phyloP scores from a whole-genome alignment of 2,329 filamentous ascomycete genomes.

The Trichoderma hamatum region DNA sequence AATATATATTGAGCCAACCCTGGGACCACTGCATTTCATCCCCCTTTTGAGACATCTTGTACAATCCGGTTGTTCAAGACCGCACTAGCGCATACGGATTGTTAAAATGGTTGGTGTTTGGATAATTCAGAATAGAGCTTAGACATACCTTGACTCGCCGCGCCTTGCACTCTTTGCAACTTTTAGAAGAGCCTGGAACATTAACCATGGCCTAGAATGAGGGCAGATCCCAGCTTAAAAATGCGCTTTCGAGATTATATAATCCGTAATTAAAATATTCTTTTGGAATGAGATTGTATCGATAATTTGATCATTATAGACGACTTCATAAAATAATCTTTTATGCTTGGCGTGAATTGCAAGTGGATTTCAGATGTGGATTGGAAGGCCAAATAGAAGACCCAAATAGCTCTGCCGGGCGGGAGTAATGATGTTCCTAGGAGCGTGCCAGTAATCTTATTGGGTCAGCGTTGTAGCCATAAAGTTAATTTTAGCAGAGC shows the following conservation, averaged over 20 bases:
- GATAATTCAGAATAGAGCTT: neutral
- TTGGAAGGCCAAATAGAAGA: neutral
- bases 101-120: neutral
- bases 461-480: neutral
- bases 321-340: neutral
- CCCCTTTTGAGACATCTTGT: neutral
- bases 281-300: neutral
- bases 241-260: neutral
- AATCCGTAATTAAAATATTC: neutral
- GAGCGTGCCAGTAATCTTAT: neutral
- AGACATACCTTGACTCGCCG: conserved; percentile 1
- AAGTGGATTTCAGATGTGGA: neutral
- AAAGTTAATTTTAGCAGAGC: neutral
- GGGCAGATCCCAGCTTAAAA: neutral
- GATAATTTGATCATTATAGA: neutral
- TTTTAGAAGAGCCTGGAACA: conserved; percentile 3
- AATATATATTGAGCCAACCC: neutral
- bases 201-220: neutral
- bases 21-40: neutral
- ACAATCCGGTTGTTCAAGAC: neutral
- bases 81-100: neutral
- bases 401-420: neutral
- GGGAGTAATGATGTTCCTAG: neutral
- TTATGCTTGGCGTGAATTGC: neutral
- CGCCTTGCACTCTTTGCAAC: neutral